Base-by-base conservation (phyloP, 2,329 filamentous ascomycete species). In the Dothideomycetes sp. region DNA sequence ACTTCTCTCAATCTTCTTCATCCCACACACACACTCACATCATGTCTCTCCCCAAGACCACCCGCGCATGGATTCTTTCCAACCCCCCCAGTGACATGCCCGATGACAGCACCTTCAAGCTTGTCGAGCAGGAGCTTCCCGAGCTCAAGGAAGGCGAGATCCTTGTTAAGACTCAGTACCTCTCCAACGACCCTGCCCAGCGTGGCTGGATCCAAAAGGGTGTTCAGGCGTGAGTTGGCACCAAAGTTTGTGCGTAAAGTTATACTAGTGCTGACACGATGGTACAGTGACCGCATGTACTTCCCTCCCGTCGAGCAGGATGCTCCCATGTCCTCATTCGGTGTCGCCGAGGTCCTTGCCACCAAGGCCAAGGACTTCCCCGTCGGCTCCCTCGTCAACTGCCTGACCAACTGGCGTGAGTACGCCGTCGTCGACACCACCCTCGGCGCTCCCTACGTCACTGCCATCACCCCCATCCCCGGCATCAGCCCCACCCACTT, bases 171-270 rank as follows among this genome's bases (percentile, higher is more conserved):
- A 53, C 57, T 2, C 49, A 64, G 13, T 70, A 62, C 51, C 51
- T 72, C 36, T 71, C 68, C 46, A 73, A 73, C 46, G 70, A 74
- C 53, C 70, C 71, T 1, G 70, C 68, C 3, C 69, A 73, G 50
- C 63, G 70, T 41, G 61, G 59, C 31, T 71, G 69, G 68, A 71
- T 74, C 45, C 58, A 66, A 44, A 52, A 59, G 17, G 40, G 27
- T 20, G 32, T 36, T 5, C 19, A 35, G 3, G 31, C 40, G 40
- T 50, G 44, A 43, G 51, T 55, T n/a, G 53, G 17, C 30, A 33
- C 10, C n/a, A n/a, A n/a, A n/a, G n/a, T n/a, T n/a, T n/a, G n/a
- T n/a, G n/a, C n/a, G n/a, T n/a, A n/a, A n/a, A n/a, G n/a, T n/a
- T n/a, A n/a, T n/a, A n/a, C n/a, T n/a, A n/a, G n/a, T n/a, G 12